Conservation (phyloP, 345 rosid species). For the Salix koriyanagi region DNA sequence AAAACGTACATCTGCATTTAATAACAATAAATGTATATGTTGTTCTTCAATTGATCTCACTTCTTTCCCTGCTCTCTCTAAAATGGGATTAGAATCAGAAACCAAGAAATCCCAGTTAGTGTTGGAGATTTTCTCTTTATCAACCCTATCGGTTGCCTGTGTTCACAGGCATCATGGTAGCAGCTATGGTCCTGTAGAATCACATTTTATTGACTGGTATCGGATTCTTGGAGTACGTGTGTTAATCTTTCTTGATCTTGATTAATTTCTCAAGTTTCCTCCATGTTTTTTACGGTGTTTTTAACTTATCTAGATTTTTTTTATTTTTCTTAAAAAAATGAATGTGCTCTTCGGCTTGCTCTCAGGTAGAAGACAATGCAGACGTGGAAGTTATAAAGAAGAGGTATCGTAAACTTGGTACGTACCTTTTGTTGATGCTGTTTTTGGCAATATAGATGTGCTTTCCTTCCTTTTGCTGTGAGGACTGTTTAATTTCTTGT, state of each 20-base stretch:
- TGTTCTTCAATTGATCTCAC: not conserved
- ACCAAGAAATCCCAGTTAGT: conserved; percentile 47
- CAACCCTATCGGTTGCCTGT: conserved; percentile 45
- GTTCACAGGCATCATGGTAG: conserved; percentile 31
- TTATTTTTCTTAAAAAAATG: not conserved
- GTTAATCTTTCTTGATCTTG: not conserved
- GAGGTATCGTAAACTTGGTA: conserved; percentile 75
- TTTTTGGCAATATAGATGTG: not conserved
- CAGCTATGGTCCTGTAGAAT: not conserved
- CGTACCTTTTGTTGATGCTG: not conserved
- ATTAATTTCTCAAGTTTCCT: not conserved
- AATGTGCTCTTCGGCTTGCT: not conserved
- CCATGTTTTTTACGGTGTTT: not conserved
- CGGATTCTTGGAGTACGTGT: conserved; percentile 70
- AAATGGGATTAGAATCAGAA: conserved; percentile 44
- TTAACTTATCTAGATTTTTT: not conserved
- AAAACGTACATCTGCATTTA: conserved; percentile 4
- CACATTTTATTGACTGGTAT: conserved; percentile 86
- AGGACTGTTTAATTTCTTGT: not conserved
- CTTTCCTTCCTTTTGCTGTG: not conserved
- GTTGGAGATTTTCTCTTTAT: conserved; percentile 58
- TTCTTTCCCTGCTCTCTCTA: conserved; percentile 2
- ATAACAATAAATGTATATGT: not conserved
- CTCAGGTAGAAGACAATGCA: conserved; percentile 72
- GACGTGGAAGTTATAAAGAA: conserved; percentile 49